A percentile compares a stretch with the other conserved stretches of the same genome.
Conservation (phyloP, 805 yeast genomes). For the Kuraishia piskuri region DNA sequence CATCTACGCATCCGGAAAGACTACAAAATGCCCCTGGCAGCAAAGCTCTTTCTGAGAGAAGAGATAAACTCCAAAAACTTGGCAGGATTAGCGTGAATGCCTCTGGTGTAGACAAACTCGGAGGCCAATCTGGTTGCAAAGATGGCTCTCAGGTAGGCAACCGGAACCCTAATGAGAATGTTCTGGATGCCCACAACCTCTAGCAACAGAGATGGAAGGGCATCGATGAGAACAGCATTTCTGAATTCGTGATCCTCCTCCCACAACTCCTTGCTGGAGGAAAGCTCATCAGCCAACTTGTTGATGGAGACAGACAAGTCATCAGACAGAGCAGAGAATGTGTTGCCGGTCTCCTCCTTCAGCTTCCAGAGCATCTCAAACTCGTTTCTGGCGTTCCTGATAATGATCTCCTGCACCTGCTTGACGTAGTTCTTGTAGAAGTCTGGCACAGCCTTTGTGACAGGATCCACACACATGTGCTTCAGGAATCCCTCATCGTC, state of each 20-base stretch:
- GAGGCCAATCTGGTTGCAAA: slow-evolving; percentile 84
- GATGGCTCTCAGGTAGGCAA: slow-evolving; percentile 77
- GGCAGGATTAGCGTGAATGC: slow-evolving; percentile 75
- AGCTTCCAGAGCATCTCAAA: slow-evolving; percentile 83
- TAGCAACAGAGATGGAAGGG: slow-evolving; percentile 70
- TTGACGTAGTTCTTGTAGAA: slow-evolving; percentile 80
- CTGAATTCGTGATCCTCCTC: slow-evolving; percentile 69
- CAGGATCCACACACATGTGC: slow-evolving; percentile 68
- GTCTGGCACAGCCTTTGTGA: slow-evolving; percentile 45
- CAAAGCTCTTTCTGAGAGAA: slow-evolving; percentile 36
- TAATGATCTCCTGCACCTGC: slow-evolving; percentile 71
- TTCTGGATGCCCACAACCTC: slow-evolving; percentile 56
- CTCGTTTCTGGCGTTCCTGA: slow-evolving; percentile 72
- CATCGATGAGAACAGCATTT: slow-evolving; percentile 63
- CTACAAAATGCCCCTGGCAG: not conserved
- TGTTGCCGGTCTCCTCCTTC: slow-evolving; percentile 51
- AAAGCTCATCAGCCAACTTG: slow-evolving; percentile 77
- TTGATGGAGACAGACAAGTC: slow-evolving; percentile 76
- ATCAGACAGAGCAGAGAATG: slow-evolving; percentile 70
- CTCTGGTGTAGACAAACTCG: slow-evolving; percentile 74
- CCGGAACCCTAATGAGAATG: slow-evolving; percentile 75
- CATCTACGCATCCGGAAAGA: not conserved
- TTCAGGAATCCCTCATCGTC: slow-evolving; percentile 75
- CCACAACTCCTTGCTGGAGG: slow-evolving; percentile 78
- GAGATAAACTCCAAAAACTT: slow-evolving; percentile 64